A percentile compares a stretch with the other conserved stretches of the same genome.
Conservation (phyloP, 192 early-diverging fungal species). For the Linderina pennispora region DNA sequence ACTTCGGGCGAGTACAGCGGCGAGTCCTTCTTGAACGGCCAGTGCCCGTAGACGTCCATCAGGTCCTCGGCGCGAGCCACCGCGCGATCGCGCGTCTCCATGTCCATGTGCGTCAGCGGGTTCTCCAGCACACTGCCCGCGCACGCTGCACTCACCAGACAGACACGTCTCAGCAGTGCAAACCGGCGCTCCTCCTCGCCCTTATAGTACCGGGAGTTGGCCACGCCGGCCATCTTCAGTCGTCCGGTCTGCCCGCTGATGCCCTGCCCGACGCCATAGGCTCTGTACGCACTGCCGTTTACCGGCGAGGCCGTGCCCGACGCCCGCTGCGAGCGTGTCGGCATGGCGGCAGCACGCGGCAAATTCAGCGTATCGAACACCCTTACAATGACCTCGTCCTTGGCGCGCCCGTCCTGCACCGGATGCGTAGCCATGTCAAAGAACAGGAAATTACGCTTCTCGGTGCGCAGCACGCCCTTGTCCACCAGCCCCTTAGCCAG, state of each 20-base stretch:
- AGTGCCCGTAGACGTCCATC: conserved; percentile 77
- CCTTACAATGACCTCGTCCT: conserved; percentile 82
- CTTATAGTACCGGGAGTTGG: conserved; percentile 28
- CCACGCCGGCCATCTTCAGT: conserved; percentile 17
- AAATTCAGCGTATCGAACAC: conserved; percentile 74
- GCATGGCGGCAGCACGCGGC: conserved; percentile 52
- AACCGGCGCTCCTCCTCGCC: conserved; percentile 38
- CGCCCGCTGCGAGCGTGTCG: conserved; percentile 49
- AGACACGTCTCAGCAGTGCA: conserved; percentile 66
- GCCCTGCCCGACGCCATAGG: conserved; percentile 19
- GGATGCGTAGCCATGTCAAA: conserved; percentile 99
- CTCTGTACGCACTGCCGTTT: not conserved
- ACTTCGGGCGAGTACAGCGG: conserved; percentile 49
- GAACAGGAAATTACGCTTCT: conserved; percentile 91
- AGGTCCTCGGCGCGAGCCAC: conserved; percentile 86
- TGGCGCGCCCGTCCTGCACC: conserved; percentile 78
- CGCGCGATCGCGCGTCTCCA: conserved; percentile 81
- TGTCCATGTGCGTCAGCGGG: conserved; percentile 75
- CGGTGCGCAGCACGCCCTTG: conserved; percentile 93
- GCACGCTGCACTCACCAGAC: conserved; percentile 91
- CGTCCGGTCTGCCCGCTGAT: conserved; percentile 28
- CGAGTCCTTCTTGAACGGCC: conserved; percentile 59
- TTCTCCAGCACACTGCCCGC: conserved; percentile 98
- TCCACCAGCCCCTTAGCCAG: conserved; percentile 97
- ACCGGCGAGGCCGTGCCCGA: conserved; percentile 21